Evolutionary conservation across 495 filamentous ascomycete species (phyloP), one percentile per base, ranked within the genome.

Genomic region (Penicillium cinerascens): DNA sequence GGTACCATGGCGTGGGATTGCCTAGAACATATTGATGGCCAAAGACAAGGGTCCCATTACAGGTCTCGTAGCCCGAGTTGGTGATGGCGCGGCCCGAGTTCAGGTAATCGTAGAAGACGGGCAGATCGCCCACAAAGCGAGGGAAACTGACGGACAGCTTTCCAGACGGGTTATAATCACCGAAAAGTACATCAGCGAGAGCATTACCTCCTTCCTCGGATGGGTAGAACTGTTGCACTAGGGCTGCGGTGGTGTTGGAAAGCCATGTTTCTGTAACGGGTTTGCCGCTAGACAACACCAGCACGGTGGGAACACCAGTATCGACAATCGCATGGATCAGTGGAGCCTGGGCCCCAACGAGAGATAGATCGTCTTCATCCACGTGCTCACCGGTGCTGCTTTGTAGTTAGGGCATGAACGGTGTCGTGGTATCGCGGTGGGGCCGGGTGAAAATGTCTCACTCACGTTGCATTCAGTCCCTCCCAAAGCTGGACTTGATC

Each of bases 221-320:
- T 0, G 82, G 82, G 58, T 88, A 90, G 69, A 88, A 87, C 60
- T 88, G 85, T 53, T 88, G 84, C 0, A 88, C 59, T 0, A 88
- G 72, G 0, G 83, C 84, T 0, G 81, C 69, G 0, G 85, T 80
- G 3, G 70, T 67, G 23, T 74, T 70, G 4, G 80, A 80, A 55
- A 87, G 80, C 85, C 84, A 88, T 26, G 80, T 73, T 43, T 87
- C 84, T 2, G 83, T 85, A 36, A 89, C 64, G 16, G 86, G 86
- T 63, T 87, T 88, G 47, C 86, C 86, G 49, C 78, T 83, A 23
- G 79, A 82, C 59, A 84, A 84, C 36, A 88, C 83, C 6, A 88
- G 83, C 39, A 89, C 57, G 2, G 86, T 88, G 2, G 86, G 86
- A 29, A 80, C 84, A 40, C 81, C 81, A 4, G 82, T 87, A 39